Percentiles rank a stretch among this genome's conserved stretches.
phyloP scores from a whole-genome alignment of 257 asterid species.

The Buddleja alternifolia region DNA sequence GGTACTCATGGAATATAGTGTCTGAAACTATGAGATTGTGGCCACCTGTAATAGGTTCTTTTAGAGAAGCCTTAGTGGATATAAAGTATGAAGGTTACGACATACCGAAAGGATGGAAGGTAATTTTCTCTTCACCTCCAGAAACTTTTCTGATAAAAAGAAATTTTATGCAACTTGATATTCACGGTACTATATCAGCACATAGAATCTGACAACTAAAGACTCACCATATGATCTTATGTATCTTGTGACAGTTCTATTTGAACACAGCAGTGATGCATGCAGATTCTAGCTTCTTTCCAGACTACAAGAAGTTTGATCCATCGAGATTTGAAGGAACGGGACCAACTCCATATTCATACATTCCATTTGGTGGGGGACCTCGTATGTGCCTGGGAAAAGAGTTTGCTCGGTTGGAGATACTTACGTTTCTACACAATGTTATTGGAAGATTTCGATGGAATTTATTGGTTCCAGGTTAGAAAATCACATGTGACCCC shows the following conservation, averaged over 20 bases:
- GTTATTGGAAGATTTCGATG: slow-evolving; percentile 37
- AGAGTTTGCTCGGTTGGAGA: slow-evolving; percentile 52
- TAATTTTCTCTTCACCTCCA: background rate
- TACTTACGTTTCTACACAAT: slow-evolving; percentile 48
- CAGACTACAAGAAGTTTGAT: slow-evolving; percentile 42
- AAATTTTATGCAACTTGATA: no score
- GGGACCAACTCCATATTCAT: slow-evolving; percentile 42
- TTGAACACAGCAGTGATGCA: slow-evolving; percentile 48
- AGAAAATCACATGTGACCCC: slow-evolving; percentile 38
- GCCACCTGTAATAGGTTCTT: slow-evolving; percentile 54
- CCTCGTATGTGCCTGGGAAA: slow-evolving; percentile 57
- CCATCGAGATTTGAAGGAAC: slow-evolving; percentile 49
- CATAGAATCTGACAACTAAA: no score
- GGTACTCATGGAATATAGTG: slow-evolving; percentile 59
- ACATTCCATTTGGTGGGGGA: slow-evolving; percentile 64
- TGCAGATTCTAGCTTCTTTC: slow-evolving; percentile 38
- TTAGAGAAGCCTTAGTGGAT: slow-evolving; percentile 54
- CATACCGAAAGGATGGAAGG: slow-evolving; percentile 78
- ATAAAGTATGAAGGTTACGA: slow-evolving; percentile 48
- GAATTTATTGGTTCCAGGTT: slow-evolving; percentile 40
- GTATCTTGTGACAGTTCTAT: slow-evolving; percentile 38
- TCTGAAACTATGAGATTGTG: slow-evolving; percentile 51
- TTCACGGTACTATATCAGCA: no score
- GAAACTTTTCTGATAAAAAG: no score
- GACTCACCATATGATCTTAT: background rate